These are phyloP conservation scores for Pisolithus sp. DNA, from an alignment of 768 basidiomycete species.

Conservation along the genomic window DNA sequence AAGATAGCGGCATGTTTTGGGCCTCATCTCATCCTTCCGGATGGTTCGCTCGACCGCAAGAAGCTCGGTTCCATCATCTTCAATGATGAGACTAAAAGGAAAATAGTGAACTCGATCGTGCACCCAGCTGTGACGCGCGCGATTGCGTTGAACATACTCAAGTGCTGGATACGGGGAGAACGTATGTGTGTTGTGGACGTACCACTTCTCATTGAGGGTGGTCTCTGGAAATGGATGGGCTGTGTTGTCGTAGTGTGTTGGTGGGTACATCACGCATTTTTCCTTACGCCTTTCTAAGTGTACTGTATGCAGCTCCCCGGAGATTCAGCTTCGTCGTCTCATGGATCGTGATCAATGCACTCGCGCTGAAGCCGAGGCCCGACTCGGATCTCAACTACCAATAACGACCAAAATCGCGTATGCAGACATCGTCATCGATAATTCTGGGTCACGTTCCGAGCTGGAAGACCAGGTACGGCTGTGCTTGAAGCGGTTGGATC, in stretches of 20 bases:
- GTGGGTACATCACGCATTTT: constrained; percentile 38
- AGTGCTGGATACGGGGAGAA: constrained; percentile 71
- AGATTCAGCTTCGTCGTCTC: constrained; percentile 79
- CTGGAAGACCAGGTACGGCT: constrained; percentile 42
- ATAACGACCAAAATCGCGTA: constrained; percentile 73
- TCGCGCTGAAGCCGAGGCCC: constrained; percentile 58
- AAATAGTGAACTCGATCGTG: constrained; percentile 73
- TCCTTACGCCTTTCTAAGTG: background rate
- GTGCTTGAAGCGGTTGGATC: constrained; percentile 39
- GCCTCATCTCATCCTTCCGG: constrained; percentile 49
- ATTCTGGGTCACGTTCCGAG: constrained; percentile 70
- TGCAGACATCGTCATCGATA: constrained; percentile 84
- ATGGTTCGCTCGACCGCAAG: constrained; percentile 76
- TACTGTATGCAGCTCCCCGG: constrained; percentile 51
- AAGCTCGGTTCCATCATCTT: constrained; percentile 84
- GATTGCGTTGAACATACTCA: constrained; percentile 65
- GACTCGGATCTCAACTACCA: constrained; percentile 76
- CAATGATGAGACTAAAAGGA: constrained; percentile 63
- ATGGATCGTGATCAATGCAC: constrained; percentile 68
- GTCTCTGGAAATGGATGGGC: constrained; percentile 78
- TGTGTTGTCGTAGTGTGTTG: constrained; percentile 88
- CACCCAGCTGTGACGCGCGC: constrained; percentile 84
- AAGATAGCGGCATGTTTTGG: constrained; percentile 73
- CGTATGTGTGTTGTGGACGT: constrained; percentile 83
- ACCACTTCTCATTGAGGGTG: constrained; percentile 86